Base-by-base conservation (phyloP, 257 asterid genomes). In the Scutellaria minor region DNA sequence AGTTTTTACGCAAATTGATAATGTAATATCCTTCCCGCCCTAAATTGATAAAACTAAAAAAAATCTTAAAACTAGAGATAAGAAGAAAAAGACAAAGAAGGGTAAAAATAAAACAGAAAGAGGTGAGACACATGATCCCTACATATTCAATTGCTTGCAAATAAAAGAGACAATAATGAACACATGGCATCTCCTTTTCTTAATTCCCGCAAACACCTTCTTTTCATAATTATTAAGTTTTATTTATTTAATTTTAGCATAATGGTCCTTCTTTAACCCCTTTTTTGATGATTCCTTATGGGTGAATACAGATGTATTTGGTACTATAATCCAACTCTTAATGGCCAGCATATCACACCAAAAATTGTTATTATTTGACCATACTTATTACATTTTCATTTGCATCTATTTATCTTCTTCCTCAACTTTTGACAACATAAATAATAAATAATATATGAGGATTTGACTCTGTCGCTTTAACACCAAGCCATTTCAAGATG, bases 61-160 rank as follows among this genome's bases (percentile, higher is more conserved):
- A 2, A 31, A 31, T 31, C 37, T 4, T 0, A 31, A 31, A 31
- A 31, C 0, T 31, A 4, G 2, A 31, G 37, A 31, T 31, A 31
- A 31, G 37, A 31, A 31, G 4, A 31, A 31, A 31, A 31, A 31
- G 37, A 31, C 37, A 31, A 31, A 2, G 4, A 39, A 57, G 42
- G 27, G 35, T 54, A 53, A 15, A 11, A 27, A 5, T 11, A 5
- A n/a, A 6, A 64, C 41, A 20, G 4, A 61, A 41, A 75, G 46
- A 67, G 37, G 73, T 9, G 61, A 70, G 79, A 78, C 83, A 82
- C 66, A 31, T 75, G 83, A 71, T 71, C 81, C 78, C 81, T 22
- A 78, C 81, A 13, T 39, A 62, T 67, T 31, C 46, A 78, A 59
- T 60, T 74, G 64, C 48, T 72, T 70, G 39, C 76, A 60, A 81